phyloP scores from a whole-genome alignment of 441 rosid species.

The Euphorbia celastroides region DNA sequence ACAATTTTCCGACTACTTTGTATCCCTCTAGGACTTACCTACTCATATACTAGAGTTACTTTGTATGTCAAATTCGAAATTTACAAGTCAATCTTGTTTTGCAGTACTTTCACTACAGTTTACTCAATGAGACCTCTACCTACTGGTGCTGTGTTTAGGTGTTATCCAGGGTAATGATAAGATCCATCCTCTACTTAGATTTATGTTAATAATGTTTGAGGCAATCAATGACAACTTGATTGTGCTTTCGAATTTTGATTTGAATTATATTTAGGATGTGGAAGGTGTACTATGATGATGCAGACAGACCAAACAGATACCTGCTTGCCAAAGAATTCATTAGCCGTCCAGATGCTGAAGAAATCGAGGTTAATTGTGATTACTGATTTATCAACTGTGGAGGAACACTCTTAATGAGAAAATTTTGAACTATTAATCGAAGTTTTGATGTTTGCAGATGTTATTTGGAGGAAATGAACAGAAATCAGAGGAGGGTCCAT shows the following conservation, averaged over 20 bases:
- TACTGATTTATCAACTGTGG: too few species aligned
- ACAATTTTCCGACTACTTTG: not conserved
- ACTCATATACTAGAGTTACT: too few species aligned
- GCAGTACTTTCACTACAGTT: slow-evolving; percentile 84
- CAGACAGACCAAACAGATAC: slow-evolving; percentile 70
- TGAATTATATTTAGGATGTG: slow-evolving; percentile 62
- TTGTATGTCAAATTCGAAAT: too few species aligned
- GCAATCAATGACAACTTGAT: not conserved
- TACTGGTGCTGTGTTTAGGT: slow-evolving; percentile 85
- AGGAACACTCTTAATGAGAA: too few species aligned
- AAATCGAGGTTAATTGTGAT: slow-evolving; percentile 63
- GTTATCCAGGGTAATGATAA: slow-evolving; percentile 94
- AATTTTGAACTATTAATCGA: not conserved
- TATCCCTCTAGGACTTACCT: not conserved
- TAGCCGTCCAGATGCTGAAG: slow-evolving; percentile 84
- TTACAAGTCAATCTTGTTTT: slow-evolving; percentile 15
- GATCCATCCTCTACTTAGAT: slow-evolving; percentile 14
- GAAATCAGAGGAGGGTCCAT: slow-evolving; percentile 53
- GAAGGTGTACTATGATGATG: slow-evolving; percentile 89
- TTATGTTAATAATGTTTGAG: not conserved
- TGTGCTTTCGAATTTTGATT: not conserved
- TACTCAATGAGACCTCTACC: slow-evolving; percentile 96
- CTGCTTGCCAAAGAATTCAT: slow-evolving; percentile 80
- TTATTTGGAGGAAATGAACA: slow-evolving; percentile 55
- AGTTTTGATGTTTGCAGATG: slow-evolving; percentile 34